Evolutionary conservation across 352 stramenopile genomes (phyloP), one percentile per base, ranked within the genome.

Genomic region (Phytophthora quininea): DNA sequence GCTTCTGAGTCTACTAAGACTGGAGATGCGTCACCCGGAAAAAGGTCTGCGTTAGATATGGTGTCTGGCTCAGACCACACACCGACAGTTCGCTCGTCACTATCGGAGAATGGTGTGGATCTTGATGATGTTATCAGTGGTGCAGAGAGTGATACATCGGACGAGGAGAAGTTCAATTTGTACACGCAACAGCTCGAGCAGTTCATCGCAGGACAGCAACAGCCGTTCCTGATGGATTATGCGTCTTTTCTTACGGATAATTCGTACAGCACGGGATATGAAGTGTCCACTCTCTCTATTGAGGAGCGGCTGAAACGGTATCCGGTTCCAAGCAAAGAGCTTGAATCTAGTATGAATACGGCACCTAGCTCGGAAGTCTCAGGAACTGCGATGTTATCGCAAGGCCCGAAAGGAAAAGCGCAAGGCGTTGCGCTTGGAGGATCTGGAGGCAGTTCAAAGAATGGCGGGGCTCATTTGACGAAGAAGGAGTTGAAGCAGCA

Each of bases 141-240:
- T 4, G 65, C 53, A 14, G 59, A 70, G 58, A 68, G 56, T 8
- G 64, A 78, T 32, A 56, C 69, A 51, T 70, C 64, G 11, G 73
- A 84, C 11, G 55, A 75, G 15, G 60, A 80, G 4, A 79, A 74
- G 54, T 79, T 80, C 29, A 79, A 74, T 46, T 71, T 95, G 66
- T 95, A 82, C 53, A 74, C 68, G 8, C 82, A 95, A 56, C 68
- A 85, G 37, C 64, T 93, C 9, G 54, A 71, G 6, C 61, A 86
- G 35, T 92, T 93, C 32, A 62, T 88, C 32, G 75, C 83, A 24
- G 84, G 80, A 30, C 82, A 92, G 54, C 87, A 95, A 52, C 82
- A 85, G n/a, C 87, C 87, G 33, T 95, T 96, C 54, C 55, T 96
- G 46, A 55, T 96, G 10, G 80, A 95, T 61, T 93, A 92, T 52